A percentile compares a stretch with the other conserved stretches of the same genome.
Conservation (phyloP, 352 stramenopile genomes). For the Phytophthora tentaculata region DNA sequence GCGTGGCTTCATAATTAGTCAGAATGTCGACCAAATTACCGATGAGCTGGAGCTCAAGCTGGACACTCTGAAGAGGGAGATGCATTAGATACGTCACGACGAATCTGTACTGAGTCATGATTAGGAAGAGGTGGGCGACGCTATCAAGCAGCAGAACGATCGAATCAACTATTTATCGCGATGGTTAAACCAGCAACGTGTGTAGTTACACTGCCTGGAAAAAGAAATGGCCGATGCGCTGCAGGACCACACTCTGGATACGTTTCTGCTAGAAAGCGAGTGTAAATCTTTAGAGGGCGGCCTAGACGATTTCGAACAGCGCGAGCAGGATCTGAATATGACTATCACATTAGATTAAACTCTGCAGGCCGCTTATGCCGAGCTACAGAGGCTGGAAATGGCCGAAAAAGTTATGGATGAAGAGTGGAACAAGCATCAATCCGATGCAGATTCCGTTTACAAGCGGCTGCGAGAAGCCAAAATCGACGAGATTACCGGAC, state of each 20-base stretch:
- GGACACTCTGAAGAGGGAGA: conserved; percentile 47
- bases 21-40: conserved; percentile 52
- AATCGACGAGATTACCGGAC: conserved; percentile 64
- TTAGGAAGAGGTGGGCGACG: conserved; percentile 47
- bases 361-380: conserved; percentile 47
- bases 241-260: conserved; percentile 74
- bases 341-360: conserved; percentile 45
- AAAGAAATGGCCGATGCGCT: conserved; percentile 72
- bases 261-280: conserved; percentile 77
- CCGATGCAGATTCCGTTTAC: conserved; percentile 70
- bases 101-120: conserved; percentile 53
- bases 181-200: conserved; percentile 57
- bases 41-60: conserved; percentile 44
- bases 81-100: conserved; percentile 59
- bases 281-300: conserved; percentile 55
- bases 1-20: conserved; percentile 76
- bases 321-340: conserved; percentile 59
- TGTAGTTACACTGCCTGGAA: conserved; percentile 67
- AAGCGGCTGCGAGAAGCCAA: conserved; percentile 80
- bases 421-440: conserved; percentile 60
- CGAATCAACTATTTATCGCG: conserved; percentile 63
- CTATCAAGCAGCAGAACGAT: conserved; percentile 58
- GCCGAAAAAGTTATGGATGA: conserved; percentile 12
- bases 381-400: conserved; percentile 49
- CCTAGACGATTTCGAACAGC: conserved; percentile 42